phyloP scores from a whole-genome alignment of 345 rosid genomes.

The Isatis tinctoria region DNA sequence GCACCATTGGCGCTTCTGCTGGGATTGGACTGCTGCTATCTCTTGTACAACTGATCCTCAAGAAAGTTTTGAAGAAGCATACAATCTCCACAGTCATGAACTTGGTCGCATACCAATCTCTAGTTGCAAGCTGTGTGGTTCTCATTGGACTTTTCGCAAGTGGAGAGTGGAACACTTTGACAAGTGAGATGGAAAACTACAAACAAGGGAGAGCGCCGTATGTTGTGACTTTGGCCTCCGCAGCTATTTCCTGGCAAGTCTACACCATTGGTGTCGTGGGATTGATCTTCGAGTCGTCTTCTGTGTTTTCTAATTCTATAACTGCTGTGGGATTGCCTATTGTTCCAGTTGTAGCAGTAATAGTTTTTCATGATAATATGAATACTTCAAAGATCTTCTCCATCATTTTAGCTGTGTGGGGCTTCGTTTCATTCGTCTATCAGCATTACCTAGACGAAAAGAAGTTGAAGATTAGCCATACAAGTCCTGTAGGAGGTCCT shows the following conservation, averaged over 20 bases:
- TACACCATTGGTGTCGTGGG: slow-evolving; percentile 43
- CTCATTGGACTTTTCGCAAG: slow-evolving; percentile 50
- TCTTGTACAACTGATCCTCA: slow-evolving; percentile 37
- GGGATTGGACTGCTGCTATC: slow-evolving; percentile 40
- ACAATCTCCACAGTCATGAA: slow-evolving; percentile 37
- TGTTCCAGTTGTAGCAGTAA: slow-evolving; percentile 50
- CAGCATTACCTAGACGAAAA: slow-evolving; percentile 54
- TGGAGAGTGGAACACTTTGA: slow-evolving; percentile 47
- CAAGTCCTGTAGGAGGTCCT: background rate
- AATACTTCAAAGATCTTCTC: slow-evolving; percentile 46
- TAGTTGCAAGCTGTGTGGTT: slow-evolving; percentile 34
- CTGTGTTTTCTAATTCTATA: slow-evolving; percentile 48
- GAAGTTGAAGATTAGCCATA: slow-evolving; percentile 2
- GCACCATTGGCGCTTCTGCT: slow-evolving; percentile 47
- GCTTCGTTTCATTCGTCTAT: slow-evolving; percentile 48
- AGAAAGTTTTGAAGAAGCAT: slow-evolving; percentile 36
- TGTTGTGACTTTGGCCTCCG: slow-evolving; percentile 42
- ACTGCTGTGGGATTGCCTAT: slow-evolving; percentile 50
- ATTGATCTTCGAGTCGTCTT: slow-evolving; percentile 57
- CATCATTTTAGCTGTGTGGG: slow-evolving; percentile 58
- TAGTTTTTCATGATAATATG: slow-evolving; percentile 51
- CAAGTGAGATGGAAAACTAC: slow-evolving; percentile 43
- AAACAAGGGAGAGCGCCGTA: slow-evolving; percentile 44
- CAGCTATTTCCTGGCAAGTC: slow-evolving; percentile 46
- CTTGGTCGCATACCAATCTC: slow-evolving; percentile 38